Conservation (phyloP, 2,329 filamentous ascomycete species). For the Xylariaceae sp. region DNA sequence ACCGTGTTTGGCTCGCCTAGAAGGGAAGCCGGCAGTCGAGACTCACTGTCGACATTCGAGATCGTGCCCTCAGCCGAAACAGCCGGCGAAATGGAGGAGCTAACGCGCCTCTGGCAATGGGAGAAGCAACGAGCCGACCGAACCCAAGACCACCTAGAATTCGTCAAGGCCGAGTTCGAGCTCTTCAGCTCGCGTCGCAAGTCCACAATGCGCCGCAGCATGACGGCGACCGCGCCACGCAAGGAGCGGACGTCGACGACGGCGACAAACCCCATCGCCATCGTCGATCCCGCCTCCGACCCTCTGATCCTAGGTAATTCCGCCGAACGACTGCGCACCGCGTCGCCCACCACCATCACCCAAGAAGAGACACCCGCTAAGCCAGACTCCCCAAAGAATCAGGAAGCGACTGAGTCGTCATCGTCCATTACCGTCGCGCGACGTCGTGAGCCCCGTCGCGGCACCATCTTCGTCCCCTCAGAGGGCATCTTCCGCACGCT, state of each 20-base stretch:
- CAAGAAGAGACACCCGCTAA: conserved; percentile 29
- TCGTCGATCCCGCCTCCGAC: conserved; percentile 39
- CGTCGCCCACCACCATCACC: conserved; percentile 16
- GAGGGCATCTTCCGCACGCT: conserved; percentile 60
- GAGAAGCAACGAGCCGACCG: conserved; percentile 60
- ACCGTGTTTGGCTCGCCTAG: conserved; percentile 60
- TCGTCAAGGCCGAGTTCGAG: conserved; percentile 68
- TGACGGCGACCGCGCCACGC: conserved; percentile 26
- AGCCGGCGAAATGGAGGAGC: conserved; percentile 55
- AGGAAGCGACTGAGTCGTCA: conserved; percentile 17
- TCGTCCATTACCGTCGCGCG: not conserved
- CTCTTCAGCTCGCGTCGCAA: conserved; percentile 61
- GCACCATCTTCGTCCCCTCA: conserved; percentile 55
- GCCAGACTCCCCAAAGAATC: conserved; percentile 12
- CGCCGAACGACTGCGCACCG: conserved; percentile 10
- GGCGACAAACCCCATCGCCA: conserved; percentile 28
- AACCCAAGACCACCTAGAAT: conserved; percentile 68
- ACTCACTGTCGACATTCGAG: conserved; percentile 45
- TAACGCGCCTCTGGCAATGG: conserved; percentile 49
- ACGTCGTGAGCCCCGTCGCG: conserved; percentile 39
- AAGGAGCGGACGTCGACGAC: conserved; percentile 31
- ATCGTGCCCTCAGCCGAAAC: conserved; percentile 51
- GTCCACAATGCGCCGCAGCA: conserved; percentile 30
- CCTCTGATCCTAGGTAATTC: conserved; percentile 39
- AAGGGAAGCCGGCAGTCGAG: conserved; percentile 38